Conservation (phyloP, 2,329 filamentous ascomycete species). For the Lecanicillium sp. region DNA sequence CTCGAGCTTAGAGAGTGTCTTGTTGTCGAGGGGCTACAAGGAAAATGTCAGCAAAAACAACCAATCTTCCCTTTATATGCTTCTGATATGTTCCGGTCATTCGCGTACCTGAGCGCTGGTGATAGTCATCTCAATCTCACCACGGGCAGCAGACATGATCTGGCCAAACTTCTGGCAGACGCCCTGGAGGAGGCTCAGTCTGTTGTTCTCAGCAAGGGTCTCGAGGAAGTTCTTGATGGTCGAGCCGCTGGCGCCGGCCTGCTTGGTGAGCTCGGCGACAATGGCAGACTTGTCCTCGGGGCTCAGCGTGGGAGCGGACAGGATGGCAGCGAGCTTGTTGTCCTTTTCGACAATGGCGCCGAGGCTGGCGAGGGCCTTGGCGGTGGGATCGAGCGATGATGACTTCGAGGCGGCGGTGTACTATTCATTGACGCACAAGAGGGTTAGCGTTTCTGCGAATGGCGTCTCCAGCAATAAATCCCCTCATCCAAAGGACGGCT, state of each 20-base stretch:
- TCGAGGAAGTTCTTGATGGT: conserved; percentile 90
- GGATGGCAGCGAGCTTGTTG: conserved; percentile 66
- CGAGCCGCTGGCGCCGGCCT: conserved; percentile 63
- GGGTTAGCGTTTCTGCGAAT: too few species aligned
- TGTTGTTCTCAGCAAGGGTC: conserved; percentile 93
- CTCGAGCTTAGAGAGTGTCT: conserved; percentile 80
- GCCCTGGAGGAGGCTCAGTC: conserved; percentile 71
- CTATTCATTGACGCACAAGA: conserved; percentile 43
- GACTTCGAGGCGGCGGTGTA: conserved; percentile 94
- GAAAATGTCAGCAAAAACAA: conserved; percentile 15
- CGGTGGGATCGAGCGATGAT: conserved; percentile 73
- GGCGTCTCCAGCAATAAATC: too few species aligned
- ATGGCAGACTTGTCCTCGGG: conserved; percentile 76
- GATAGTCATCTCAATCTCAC: conserved; percentile 88
- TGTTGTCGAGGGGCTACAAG: conserved; percentile 71
- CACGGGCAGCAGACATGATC: conserved; percentile 80
- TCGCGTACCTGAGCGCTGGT: conserved; percentile 75
- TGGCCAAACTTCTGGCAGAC: conserved; percentile 80
- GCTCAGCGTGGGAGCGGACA: conserved; percentile 72
- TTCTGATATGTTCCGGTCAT: background rate
- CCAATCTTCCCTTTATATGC: background rate
- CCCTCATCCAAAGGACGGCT: too few species aligned
- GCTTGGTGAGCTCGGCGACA: conserved; percentile 80
- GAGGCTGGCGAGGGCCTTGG: conserved; percentile 69
- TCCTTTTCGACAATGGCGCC: conserved; percentile 70